Evolutionary conservation across 352 stramenopile species (phyloP).

Genomic region (Halophytophthora batemanensis): DNA sequence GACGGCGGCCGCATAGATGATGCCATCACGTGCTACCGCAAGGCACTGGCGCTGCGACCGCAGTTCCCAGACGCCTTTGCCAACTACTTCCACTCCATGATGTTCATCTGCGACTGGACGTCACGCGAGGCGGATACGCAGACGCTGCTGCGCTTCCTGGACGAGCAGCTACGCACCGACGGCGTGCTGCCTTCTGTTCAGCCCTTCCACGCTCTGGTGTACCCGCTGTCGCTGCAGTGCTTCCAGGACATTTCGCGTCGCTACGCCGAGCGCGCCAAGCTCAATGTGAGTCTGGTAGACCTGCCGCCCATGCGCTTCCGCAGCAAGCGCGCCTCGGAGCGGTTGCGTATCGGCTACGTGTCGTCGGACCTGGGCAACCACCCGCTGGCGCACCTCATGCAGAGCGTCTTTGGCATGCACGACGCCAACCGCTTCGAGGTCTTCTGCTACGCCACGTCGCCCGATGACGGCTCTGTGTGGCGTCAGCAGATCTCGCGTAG

Average conservation of each 20-base stretch:
- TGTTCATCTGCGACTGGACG: conserved; percentile 92
- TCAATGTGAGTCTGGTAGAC: conserved; percentile 87
- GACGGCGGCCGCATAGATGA: conserved; percentile 86
- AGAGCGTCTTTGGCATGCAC: conserved; percentile 90
- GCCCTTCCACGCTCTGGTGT: conserved; percentile 92
- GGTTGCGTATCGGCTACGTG: conserved; percentile 87
- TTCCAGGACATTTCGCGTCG: conserved; percentile 74
- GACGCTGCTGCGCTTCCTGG: conserved; percentile 58
- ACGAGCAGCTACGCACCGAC: conserved; percentile 54
- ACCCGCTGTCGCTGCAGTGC: conserved; percentile 78
- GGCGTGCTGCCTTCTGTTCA: conserved; percentile 85
- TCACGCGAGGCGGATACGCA: conserved; percentile 77
- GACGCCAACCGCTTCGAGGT: conserved; percentile 85
- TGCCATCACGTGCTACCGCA: conserved; percentile 92
- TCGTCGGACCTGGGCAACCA: conserved; percentile 92
- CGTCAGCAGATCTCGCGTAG: conserved; percentile 77
- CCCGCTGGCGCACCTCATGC: conserved; percentile 89
- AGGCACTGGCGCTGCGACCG: conserved; percentile 86
- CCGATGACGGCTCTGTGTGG: conserved; percentile 80
- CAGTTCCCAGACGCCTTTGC: conserved; percentile 91
- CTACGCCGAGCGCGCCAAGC: conserved; percentile 81
- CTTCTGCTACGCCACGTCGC: conserved; percentile 86
- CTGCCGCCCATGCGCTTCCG: conserved; percentile 67
- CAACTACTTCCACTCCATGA: conserved; percentile 92
- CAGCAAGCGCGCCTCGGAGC: conserved; percentile 60